Percentiles rank a stretch among this genome's conserved stretches.
Conservation (phyloP, 2,329 filamentous ascomycete genomes). For the Penicillium carneum region DNA sequence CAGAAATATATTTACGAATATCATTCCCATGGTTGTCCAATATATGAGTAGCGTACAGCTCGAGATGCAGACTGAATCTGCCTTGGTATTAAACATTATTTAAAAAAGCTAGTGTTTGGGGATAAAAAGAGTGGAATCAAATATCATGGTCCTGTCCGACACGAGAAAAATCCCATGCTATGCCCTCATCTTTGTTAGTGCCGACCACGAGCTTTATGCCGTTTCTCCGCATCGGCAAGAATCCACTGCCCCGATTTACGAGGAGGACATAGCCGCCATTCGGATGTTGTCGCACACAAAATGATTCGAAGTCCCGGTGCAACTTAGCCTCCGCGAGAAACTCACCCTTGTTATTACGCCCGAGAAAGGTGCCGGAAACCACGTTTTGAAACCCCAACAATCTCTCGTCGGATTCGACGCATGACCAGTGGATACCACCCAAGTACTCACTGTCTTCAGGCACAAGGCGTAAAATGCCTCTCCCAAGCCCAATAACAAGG, state of each 20-base stretch:
- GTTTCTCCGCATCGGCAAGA: neutral
- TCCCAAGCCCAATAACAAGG: neutral
- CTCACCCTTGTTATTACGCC: neutral
- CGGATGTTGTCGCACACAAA: neutral
- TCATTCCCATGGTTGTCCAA: neutral
- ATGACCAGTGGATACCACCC: neutral
- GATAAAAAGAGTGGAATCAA: neutral
- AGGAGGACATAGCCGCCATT: neutral
- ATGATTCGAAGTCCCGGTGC: neutral
- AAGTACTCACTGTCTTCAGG: neutral
- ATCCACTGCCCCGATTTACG: neutral
- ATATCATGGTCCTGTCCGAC: neutral
- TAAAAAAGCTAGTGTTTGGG: neutral
- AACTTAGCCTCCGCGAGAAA: neutral
- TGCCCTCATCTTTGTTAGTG: neutral
- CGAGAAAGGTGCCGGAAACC: neutral
- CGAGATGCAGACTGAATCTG: neutral
- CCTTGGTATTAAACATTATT: neutral
- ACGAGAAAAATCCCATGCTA: neutral
- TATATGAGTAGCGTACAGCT: neutral
- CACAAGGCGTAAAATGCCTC: neutral
- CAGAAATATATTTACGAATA: neutral
- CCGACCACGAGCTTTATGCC: accelerated
- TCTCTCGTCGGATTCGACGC: neutral
- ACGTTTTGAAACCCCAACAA: neutral